phyloP scores from a whole-genome alignment of 2,329 filamentous ascomycete genomes.

The Cadophora gregata region DNA sequence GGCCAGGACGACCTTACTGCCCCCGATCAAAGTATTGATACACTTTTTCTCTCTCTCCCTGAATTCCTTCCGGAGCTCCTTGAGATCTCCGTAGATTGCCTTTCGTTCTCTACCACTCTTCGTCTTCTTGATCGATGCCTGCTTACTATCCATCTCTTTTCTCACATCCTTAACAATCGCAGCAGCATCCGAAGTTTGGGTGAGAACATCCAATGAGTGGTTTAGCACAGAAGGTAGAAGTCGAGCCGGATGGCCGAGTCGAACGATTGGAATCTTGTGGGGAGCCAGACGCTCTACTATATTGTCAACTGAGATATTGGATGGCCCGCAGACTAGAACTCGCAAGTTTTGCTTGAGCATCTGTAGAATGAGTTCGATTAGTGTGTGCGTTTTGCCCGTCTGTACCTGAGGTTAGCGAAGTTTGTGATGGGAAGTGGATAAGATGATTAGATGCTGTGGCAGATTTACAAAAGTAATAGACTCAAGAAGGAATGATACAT shows the following conservation, averaged over 20 bases:
- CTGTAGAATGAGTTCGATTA: slow-evolving; percentile 96
- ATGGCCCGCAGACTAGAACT: slow-evolving; percentile 92
- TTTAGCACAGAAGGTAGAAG: slow-evolving; percentile 85
- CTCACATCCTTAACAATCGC: slow-evolving; percentile 89
- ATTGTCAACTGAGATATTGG: slow-evolving; percentile 97
- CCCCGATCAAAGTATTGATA: slow-evolving; percentile 74
- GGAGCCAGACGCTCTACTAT: slow-evolving; percentile 90
- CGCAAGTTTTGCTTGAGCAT: slow-evolving; percentile 75
- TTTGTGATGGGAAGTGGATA: background rate
- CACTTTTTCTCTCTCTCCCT: slow-evolving; percentile 83
- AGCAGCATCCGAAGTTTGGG: slow-evolving; percentile 87
- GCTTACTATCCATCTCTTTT: slow-evolving; percentile 90
- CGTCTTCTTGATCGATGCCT: slow-evolving; percentile 87
- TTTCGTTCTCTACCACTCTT: slow-evolving; percentile 79
- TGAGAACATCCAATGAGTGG: slow-evolving; percentile 90
- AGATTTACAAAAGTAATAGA: background rate
- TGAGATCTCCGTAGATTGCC: slow-evolving; percentile 84
- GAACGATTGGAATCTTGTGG: slow-evolving; percentile 84
- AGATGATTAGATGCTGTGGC: background rate
- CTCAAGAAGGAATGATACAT: too few species aligned
- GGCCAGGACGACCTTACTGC: slow-evolving; percentile 86
- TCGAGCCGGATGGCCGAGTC: slow-evolving; percentile 90
- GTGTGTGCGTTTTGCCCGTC: slow-evolving; percentile 95
- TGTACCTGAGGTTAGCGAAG: slow-evolving; percentile 41
- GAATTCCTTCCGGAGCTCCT: slow-evolving; percentile 86